Evolutionary conservation across 106 monocot genomes (phyloP).

Genomic region (Dactylorhiza incarnata): DNA sequence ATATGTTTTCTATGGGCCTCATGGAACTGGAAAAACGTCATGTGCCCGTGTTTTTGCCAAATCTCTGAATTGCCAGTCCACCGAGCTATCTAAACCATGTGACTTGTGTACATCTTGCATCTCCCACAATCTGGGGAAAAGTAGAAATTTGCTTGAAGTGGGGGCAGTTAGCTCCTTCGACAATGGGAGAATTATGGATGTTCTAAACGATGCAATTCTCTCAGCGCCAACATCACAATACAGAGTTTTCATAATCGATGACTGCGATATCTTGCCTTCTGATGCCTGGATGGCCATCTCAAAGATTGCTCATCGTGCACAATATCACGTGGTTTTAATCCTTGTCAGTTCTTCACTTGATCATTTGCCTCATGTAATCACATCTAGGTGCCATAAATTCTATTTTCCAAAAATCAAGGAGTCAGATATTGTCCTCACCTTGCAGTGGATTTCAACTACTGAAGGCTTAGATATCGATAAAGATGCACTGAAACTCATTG

Average conservation of each 20-base stretch:
- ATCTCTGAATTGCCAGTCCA: conserved; percentile 70
- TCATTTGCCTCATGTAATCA: conserved; percentile 69
- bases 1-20: conserved; percentile 91
- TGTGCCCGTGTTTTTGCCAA: conserved; percentile 93
- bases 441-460: conserved; percentile 63
- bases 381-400: conserved; percentile 92
- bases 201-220: conserved; percentile 35
- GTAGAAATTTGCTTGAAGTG: conserved; percentile 53
- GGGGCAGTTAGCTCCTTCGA: conserved; percentile 47
- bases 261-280: conserved; percentile 55
- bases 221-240: conserved; percentile 44
- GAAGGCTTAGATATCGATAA: conserved; percentile 74
- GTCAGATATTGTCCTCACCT: conserved; percentile 49
- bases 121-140: conserved; percentile 63
- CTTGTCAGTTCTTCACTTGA: conserved; percentile 63
- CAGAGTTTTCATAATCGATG: conserved; percentile 81
- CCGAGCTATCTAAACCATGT: conserved; percentile 62
- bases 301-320: conserved; percentile 62
- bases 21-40: conserved; percentile 92
- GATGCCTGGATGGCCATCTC: conserved; percentile 69
- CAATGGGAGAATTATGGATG: conserved; percentile 38
- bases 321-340: conserved; percentile 61
- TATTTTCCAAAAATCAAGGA: conserved; percentile 90
- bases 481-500: conserved; percentile 77
- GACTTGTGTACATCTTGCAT: conserved; percentile 67